Base-by-base conservation (phyloP, 2,329 filamentous ascomycete species). In the Ilyonectria mors-panacis region DNA sequence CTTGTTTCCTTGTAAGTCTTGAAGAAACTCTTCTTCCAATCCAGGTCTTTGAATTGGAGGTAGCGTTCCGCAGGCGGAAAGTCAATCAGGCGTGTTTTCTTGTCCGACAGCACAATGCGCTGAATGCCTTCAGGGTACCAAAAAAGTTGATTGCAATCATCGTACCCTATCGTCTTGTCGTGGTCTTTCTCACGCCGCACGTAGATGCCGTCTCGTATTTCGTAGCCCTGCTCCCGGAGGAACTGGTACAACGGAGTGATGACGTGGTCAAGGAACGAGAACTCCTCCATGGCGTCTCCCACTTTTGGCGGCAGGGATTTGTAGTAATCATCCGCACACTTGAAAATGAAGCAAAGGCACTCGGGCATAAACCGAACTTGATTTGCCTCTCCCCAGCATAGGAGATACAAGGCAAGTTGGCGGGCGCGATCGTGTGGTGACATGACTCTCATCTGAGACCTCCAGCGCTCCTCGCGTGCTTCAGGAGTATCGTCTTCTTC, bases 11-110 rank as follows among this genome's bases (percentile, higher is more conserved):
- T 96, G 88, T 98, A 99, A 0, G 96, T 99, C 88, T 99, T 99
- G 90, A 99, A 99, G 84, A 99, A 99, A 4, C 93, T 94, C 85
- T 99, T 99, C 83, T 98, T 98, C 96, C 96, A 99, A 75, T 93
- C 87, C 15, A 99, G 93, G 12, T 98, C 95, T 81, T 95, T 94
- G 30, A 99, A 87, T 82, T 97, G 97, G 63, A 93, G 84, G 82
- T 94, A 99, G 60, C 96, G 91, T 83, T 98, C 94, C 4, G 92
- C 91, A 0, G 94, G 93, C 2, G 94, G 93, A 3, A 98, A 86
- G 79, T 99, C 96, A 53, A 98, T 93, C 23, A 99, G 85, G 68
- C 95, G 39, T 42, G 17, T 94, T 76, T 93, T 94, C 87, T 99
- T 99, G 82, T 99, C 96, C 75, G 95, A 90, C 71, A 99, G 88